These are phyloP conservation scores for Wickerhamiella galacta DNA, from an alignment of 805 yeast genomes.

Conservation along the genomic window DNA sequence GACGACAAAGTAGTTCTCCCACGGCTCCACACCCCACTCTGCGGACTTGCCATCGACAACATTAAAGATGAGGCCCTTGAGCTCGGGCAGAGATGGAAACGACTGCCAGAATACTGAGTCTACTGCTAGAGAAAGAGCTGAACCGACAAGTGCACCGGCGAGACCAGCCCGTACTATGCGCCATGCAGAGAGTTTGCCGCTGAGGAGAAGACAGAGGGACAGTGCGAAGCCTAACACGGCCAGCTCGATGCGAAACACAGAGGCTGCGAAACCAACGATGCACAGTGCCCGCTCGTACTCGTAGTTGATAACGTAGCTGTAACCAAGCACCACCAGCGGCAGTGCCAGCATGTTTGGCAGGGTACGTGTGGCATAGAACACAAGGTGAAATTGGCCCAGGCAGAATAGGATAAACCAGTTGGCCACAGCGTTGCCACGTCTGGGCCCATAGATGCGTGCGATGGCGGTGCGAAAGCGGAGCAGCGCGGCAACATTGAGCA, in stretches of 20 bases:
- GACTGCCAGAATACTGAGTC: conserved; percentile 68
- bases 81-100: conserved; percentile 48
- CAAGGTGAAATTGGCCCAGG: conserved; percentile 58
- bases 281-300: conserved; percentile 32
- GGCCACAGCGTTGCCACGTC: conserved; percentile 7
- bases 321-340: conserved; percentile 47
- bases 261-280: conserved; percentile 43
- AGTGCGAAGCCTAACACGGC: conserved; percentile 34
- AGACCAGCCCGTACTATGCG: conserved; percentile 22
- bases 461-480: conserved; percentile 33
- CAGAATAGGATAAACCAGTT: conserved; percentile 45
- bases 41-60: conserved; percentile 56
- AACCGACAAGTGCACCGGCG: conserved; percentile 39
- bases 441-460: conserved; percentile 13
- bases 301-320: conserved; percentile 35
- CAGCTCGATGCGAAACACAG: conserved; percentile 59
- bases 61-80: conserved; percentile 56
- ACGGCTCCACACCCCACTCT: conserved; percentile 79
- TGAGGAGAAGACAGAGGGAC: conserved; percentile 26
- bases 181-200: conserved; percentile 23
- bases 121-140: conserved; percentile 29
- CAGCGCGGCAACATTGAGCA: conserved; percentile 39
- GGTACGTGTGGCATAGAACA: conserved; percentile 68
- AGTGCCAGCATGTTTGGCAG: conserved; percentile 71
- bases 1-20: conserved; percentile 43